Evolutionary conservation across 2,329 filamentous ascomycete species (phyloP), one percentile per base, ranked within the genome.

Genomic region (Trichophyton mentagrophytes): DNA sequence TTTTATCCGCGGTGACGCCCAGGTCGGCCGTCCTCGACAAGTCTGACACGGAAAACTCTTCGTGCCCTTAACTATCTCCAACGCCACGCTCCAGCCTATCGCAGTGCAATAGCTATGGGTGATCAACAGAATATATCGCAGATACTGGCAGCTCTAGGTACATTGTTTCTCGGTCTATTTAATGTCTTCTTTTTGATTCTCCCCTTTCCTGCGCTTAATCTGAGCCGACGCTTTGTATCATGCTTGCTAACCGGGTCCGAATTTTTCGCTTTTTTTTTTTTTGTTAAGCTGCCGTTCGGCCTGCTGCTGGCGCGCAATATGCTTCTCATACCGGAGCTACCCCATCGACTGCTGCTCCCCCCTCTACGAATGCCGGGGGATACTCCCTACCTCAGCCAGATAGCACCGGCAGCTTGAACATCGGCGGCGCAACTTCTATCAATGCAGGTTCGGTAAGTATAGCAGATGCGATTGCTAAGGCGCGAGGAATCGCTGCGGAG

Each of bases 381-480:
- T 77, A 75, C 61, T 65, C 69, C 7, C 66, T 78, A 44, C 76
- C 76, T 47, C 75, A 74, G 40, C 71, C 71, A 49, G 70, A 68
- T 61, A 69, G 63, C 61, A 88, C 87, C 62, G 89, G 89, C 58
- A 90, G 83, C 67, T 79, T 95, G 64, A 89, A 95, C 70, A 75
- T 95, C 59, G 91, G 86, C 74, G 81, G 83, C 60, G 89, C 93
- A 70, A 87, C 88, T 68, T 89, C 90, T 3, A 82, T 87, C 60
- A 89, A 82, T 70, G 88, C 88, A 33, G 90, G 90, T 62, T 89
- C 87, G 20, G 86, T 95, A 67, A 92, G 86, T 73, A 86, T 95
- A 65, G 83, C 87, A 62, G 89, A 95, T 72, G 88, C 89, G 57
- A 86, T 95, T 67, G 88, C 90, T 44, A 89, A 90, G 71, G 90